Percentiles rank a stretch among this genome's conserved stretches.
phyloP scores from a whole-genome alignment of 257 asterid genomes.

The Forsythia suspensa region DNA sequence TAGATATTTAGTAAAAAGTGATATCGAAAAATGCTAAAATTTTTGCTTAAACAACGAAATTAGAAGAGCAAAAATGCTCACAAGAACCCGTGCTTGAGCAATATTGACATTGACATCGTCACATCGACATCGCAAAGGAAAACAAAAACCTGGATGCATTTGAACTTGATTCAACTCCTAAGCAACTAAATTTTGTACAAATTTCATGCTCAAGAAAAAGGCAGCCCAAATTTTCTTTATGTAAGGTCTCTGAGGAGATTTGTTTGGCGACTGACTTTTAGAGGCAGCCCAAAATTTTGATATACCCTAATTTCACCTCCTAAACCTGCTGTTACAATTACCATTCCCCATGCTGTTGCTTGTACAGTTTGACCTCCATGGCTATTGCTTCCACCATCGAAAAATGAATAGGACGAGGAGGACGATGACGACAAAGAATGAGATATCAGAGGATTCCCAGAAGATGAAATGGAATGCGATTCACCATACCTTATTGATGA shows the following conservation, averaged over 20 bases:
- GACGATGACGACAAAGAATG: constrained; percentile 48
- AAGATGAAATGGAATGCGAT: constrained; percentile 51
- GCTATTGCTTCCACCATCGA: constrained; percentile 30
- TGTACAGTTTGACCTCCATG: constrained; percentile 54
- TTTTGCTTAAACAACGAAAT: too few relatives aligned
- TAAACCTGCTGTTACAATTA: constrained; percentile 71
- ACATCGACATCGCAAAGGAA: too few relatives aligned
- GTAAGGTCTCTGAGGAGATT: constrained; percentile 39
- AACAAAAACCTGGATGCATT: too few relatives aligned
- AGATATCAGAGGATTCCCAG: constrained; percentile 31
- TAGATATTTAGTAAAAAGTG: too few relatives aligned
- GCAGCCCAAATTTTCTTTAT: background rate
- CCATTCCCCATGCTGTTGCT: constrained; percentile 98
- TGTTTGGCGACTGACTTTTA: constrained; percentile 45
- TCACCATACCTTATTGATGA: constrained; percentile 42
- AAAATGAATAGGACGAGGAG: constrained; percentile 40
- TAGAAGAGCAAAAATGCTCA: too few relatives aligned
- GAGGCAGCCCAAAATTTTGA: constrained; percentile 92
- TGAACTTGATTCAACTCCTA: too few relatives aligned
- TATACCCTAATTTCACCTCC: constrained; percentile 85
- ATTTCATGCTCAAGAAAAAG: background rate
- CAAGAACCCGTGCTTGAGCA: too few relatives aligned
- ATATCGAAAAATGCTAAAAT: too few relatives aligned
- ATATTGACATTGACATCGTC: too few relatives aligned
- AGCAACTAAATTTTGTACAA: too few relatives aligned